phyloP scores from a whole-genome alignment of 305 asterid genomes.

The Fraxinus floribunda region DNA sequence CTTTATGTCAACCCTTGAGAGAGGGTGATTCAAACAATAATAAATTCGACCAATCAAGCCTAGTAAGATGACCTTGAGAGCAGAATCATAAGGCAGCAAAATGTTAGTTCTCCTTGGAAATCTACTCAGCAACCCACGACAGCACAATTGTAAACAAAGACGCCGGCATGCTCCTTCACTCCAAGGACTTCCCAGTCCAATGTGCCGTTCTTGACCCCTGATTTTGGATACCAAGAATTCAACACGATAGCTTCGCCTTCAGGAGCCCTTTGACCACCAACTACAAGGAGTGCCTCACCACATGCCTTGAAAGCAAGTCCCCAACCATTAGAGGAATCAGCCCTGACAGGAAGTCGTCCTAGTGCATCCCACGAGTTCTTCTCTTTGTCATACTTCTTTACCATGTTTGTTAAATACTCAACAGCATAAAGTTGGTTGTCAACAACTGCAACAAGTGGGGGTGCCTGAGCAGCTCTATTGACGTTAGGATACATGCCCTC shows the following conservation, averaged over 20 bases:
- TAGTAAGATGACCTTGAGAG: slow-evolving; percentile 19
- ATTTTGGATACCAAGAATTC: slow-evolving; percentile 66
- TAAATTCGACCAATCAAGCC: slow-evolving; percentile 32
- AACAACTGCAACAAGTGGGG: slow-evolving; percentile 88
- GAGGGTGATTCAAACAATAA: slow-evolving; percentile 30
- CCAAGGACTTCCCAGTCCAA: slow-evolving; percentile 74
- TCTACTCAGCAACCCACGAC: slow-evolving; percentile 69
- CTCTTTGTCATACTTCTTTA: slow-evolving; percentile 61
- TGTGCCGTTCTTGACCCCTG: slow-evolving; percentile 47
- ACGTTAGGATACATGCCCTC: slow-evolving; percentile 77
- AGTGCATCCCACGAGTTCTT: slow-evolving; percentile 61
- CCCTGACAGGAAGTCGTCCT: slow-evolving; percentile 81
- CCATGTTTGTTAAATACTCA: slow-evolving; percentile 73
- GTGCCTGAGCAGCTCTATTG: slow-evolving; percentile 79
- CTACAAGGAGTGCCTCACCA: slow-evolving; percentile 63
- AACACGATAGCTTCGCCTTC: slow-evolving; percentile 80
- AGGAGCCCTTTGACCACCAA: slow-evolving; percentile 83
- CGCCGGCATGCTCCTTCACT: slow-evolving; percentile 77
- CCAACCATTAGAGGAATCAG: slow-evolving; percentile 86
- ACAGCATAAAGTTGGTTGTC: slow-evolving; percentile 65
- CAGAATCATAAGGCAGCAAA: slow-evolving; percentile 12
- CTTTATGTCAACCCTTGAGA: slow-evolving; percentile 34
- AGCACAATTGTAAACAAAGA: slow-evolving; percentile 83
- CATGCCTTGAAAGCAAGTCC: slow-evolving; percentile 84
- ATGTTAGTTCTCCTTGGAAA: slow-evolving; percentile 1